Evolutionary conservation across 305 asterid genomes (phyloP).

Genomic region (Stenogyne calaminthoides): DNA sequence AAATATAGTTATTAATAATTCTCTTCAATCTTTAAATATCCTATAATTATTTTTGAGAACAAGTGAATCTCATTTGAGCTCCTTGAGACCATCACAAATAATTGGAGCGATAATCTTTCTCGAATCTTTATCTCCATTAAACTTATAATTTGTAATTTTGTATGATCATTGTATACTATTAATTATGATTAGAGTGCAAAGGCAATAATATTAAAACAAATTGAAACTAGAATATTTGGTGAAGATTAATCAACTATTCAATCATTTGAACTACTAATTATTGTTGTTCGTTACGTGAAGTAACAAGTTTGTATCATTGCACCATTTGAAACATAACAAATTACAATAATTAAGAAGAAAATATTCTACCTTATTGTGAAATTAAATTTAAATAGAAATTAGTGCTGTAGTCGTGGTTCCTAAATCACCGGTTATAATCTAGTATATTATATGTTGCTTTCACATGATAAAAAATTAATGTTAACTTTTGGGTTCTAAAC

Average conservation of each 20-base stretch:
- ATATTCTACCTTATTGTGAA: not conserved
- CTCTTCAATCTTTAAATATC: no score
- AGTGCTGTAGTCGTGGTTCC: slow-evolving; percentile 17
- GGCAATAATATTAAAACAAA: not conserved
- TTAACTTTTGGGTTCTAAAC: not conserved
- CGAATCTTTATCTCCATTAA: no score
- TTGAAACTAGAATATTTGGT: not conserved
- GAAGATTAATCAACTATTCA: not conserved
- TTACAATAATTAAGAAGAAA: not conserved
- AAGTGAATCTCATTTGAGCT: no score
- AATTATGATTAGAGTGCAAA: not conserved
- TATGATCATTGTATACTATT: not conserved
- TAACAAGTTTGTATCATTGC: not conserved
- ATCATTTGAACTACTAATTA: slow-evolving; percentile 4
- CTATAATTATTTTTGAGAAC: no score
- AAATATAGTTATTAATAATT: no score
- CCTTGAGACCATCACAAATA: no score
- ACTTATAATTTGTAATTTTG: no score
- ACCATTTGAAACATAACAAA: slow-evolving; percentile 13
- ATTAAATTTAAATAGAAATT: not conserved
- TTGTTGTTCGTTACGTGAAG: slow-evolving; percentile 19
- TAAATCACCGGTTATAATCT: not conserved
- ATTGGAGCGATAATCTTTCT: no score
- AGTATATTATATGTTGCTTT: not conserved
- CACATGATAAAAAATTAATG: not conserved